Base-by-base conservation (phyloP, 2,329 filamentous ascomycete species). In the Aspergillus sp. region DNA sequence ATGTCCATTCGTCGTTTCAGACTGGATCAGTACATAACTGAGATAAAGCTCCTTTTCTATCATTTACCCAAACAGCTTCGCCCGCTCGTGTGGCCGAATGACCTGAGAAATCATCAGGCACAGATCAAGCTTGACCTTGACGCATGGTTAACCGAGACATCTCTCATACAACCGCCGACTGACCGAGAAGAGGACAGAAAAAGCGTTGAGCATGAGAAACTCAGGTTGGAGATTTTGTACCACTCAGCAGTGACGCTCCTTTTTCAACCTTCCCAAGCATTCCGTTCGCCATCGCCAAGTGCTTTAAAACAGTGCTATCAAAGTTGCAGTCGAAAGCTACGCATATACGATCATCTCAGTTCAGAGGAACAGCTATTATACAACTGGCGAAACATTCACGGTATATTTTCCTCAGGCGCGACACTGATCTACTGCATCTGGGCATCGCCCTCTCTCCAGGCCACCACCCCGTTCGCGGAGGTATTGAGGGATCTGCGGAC, bases 371-470 rank as follows among this genome's bases (percentile, higher is more conserved):
- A 66, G 8, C 64, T 76, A 13, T 71, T 65, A 64, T 65, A 75
- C 64, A 62, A 64, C 38, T 78, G 76, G 76, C 64, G 74, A 13
- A 73, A 73, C 6, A 74, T 78, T 0, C 76, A 78, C 39, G 74
- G 73, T 6, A 72, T 78, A 6, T 78, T 77, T 51, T 69, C 74
- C 0, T 72, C 76, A 0, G 75, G 76, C 0, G 74, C 75, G 3
- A 78, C 74, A 0, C 68, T 78, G 6, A 71, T 78, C 2, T 78
- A 77, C 60, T 75, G 73, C 8, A 71, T 77, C 44, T 78, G 74
- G 72, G 75, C 73, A 0, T 78, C 72, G 0, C 54, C 54, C 2
- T 67, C 72, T 1, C 65, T 76, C 1, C 67, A 68, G 11, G 62
- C 60, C 0, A 68, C 68, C 8, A 54, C 68, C 3, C 63, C 69